Evolutionary conservation across 2,329 filamentous ascomycete genomes (phyloP).

Genomic region (Lachnellula arida): DNA sequence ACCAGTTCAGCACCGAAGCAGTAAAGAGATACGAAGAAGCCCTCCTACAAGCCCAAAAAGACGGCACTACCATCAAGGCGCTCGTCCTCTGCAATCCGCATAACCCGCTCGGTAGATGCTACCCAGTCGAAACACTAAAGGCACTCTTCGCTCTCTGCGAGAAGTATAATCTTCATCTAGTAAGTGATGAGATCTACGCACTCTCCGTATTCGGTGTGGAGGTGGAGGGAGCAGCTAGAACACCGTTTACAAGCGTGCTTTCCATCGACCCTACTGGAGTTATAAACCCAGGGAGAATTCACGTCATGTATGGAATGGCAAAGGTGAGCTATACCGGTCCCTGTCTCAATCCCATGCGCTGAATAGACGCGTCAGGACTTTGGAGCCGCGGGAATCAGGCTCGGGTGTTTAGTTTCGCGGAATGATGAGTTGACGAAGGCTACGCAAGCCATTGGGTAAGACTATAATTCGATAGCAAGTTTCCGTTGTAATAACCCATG

Average conservation of each 20-base stretch:
- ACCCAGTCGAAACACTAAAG: neutral
- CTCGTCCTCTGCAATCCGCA: neutral
- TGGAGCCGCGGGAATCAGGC: slow-evolving; percentile 40
- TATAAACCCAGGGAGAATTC: slow-evolving; percentile 42
- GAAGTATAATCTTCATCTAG: slow-evolving; percentile 1
- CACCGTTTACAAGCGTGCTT: slow-evolving; percentile 44
- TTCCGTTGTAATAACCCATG: neutral
- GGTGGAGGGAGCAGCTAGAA: slow-evolving; percentile 31
- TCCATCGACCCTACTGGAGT: slow-evolving; percentile 40
- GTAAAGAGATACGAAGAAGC: neutral
- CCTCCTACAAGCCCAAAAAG: neutral
- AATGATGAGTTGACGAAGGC: slow-evolving; percentile 19
- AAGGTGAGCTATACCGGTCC: slow-evolving; percentile 7
- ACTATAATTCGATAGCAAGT: neutral
- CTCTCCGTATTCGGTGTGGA: slow-evolving; percentile 39
- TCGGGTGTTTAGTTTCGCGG: slow-evolving; percentile 34
- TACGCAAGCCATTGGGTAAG: slow-evolving; percentile 2
- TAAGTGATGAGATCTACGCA: slow-evolving; percentile 41
- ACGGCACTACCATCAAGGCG: neutral
- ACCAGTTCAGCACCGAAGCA: neutral
- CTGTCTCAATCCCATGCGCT: neutral
- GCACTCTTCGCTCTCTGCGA: slow-evolving; percentile 1
- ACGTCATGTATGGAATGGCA: slow-evolving; percentile 33
- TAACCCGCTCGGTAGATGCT: neutral
- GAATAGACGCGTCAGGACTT: slow-evolving; percentile 33